phyloP scores from a whole-genome alignment of 305 asterid genomes.

The Ilex paraguariensis region DNA sequence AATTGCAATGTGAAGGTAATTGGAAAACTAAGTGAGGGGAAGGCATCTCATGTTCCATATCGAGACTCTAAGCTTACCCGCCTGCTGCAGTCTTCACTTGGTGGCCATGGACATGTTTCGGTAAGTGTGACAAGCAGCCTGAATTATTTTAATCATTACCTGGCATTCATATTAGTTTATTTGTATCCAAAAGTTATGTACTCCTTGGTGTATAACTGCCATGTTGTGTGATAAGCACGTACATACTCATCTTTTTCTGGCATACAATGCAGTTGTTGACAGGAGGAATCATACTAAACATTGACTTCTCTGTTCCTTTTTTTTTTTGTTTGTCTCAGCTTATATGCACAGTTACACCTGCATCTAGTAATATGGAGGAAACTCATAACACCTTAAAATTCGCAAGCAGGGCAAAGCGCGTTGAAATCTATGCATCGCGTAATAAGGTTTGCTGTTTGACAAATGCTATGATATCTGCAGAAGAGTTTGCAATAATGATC shows the following conservation, averaged over 20 bases:
- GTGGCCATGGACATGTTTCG: constrained; percentile 98
- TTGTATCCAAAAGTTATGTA: no score
- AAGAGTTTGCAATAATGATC: no score
- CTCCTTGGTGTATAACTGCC: neutral
- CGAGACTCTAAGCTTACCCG: constrained; percentile 99
- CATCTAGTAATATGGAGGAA: constrained; percentile 98
- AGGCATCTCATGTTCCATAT: constrained; percentile 93
- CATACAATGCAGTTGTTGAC: no score
- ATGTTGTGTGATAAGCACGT: no score
- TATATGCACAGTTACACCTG: constrained; percentile 97
- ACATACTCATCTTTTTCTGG: no score
- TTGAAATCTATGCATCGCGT: constrained; percentile 90
- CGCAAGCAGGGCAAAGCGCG: constrained; percentile 98
- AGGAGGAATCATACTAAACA: no score
- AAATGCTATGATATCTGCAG: no score
- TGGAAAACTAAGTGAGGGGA: constrained; percentile 99
- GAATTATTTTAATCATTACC: no score
- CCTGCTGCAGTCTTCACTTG: constrained; percentile 82
- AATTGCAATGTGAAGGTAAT: constrained; percentile 56
- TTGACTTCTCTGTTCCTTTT: constrained; percentile 12
- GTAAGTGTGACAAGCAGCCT: constrained; percentile 39
- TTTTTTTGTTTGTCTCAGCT: constrained; percentile 47
- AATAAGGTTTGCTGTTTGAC: constrained; percentile 56
- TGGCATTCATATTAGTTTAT: no score
- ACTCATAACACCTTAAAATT: constrained; percentile 97